Conservation (phyloP, 352 stramenopile species). For the Globisporangium canariense region DNA sequence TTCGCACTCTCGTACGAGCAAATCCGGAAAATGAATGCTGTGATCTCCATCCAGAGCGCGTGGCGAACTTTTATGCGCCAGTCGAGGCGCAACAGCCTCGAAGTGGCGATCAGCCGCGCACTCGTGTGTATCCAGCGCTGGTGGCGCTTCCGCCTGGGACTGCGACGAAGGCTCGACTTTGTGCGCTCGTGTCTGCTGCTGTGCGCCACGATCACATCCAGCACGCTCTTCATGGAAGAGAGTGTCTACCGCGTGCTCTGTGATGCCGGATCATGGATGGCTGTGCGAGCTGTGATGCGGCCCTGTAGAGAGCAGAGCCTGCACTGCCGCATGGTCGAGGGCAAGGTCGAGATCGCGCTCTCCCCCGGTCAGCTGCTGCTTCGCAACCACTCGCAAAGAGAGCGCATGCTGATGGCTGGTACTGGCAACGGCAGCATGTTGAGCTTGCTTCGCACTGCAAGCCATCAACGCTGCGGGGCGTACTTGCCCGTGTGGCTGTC, state of each 20-base stretch:
- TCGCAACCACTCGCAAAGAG: slow-evolving; percentile 14
- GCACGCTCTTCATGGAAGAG: slow-evolving; percentile 69
- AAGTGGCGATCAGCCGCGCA: slow-evolving; percentile 51
- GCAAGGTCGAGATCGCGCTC: slow-evolving; percentile 43
- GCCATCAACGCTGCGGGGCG: slow-evolving; percentile 42
- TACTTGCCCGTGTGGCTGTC: slow-evolving; percentile 66
- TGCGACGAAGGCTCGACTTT: slow-evolving; percentile 48
- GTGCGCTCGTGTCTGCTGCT: slow-evolving; percentile 46
- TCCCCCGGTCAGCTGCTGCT: slow-evolving; percentile 40
- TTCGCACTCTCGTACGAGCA: slow-evolving; percentile 64
- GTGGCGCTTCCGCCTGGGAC: slow-evolving; percentile 53
- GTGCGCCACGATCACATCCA: slow-evolving; percentile 50
- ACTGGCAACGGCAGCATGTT: not conserved
- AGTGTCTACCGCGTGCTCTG: slow-evolving; percentile 41
- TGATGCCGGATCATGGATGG: slow-evolving; percentile 28
- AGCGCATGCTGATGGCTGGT: not conserved
- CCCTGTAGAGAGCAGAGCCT: slow-evolving; percentile 49
- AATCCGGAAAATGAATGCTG: slow-evolving; percentile 37
- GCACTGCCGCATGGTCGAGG: slow-evolving; percentile 39
- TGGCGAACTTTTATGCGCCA: slow-evolving; percentile 44
- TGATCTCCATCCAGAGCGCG: slow-evolving; percentile 45
- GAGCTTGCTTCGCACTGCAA: not conserved
- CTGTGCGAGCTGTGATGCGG: slow-evolving; percentile 24
- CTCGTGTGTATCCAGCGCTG: slow-evolving; percentile 64
- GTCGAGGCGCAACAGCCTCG: slow-evolving; percentile 40